A percentile compares a stretch with the other conserved stretches of the same genome.
Evolutionary conservation across 257 asterid genomes (phyloP).

Genomic region (Prunella vulgaris): DNA sequence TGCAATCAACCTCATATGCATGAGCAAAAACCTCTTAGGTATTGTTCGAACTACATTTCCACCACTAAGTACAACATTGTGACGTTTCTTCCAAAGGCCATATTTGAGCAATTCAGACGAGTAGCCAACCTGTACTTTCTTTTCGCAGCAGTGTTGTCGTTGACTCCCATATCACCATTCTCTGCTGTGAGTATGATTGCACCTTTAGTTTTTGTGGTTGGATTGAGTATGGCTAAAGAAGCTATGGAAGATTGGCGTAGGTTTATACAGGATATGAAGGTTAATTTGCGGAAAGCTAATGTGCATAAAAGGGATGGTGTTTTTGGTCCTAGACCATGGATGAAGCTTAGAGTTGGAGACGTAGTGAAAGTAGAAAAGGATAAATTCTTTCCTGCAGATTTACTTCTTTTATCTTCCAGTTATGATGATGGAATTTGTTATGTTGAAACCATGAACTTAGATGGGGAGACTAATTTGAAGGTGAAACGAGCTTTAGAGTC

Average conservation of each 20-base stretch:
- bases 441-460: constrained; percentile 97
- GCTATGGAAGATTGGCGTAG: constrained; percentile 95
- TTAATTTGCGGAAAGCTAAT: constrained; percentile 71
- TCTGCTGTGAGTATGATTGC: constrained; percentile 87
- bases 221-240: constrained; percentile 96
- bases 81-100: constrained; percentile 88
- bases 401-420: constrained; percentile 88
- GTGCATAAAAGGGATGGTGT: constrained; percentile 68
- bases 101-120: constrained; percentile 91
- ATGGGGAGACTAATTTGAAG: constrained; percentile 97
- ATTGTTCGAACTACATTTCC: constrained; percentile 76
- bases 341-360: constrained; percentile 91
- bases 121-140: constrained; percentile 95
- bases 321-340: constrained; percentile 80
- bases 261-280: constrained; percentile 95
- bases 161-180: constrained; percentile 86
- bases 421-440: constrained; percentile 96
- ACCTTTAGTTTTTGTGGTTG: constrained; percentile 86
- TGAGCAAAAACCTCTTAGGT: constrained; percentile 62
- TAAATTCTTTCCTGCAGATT: constrained; percentile 90
- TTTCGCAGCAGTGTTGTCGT: constrained; percentile 77
- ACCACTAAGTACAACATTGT: constrained; percentile 88
- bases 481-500: constrained; percentile 82
- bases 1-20: constrained; percentile 89
- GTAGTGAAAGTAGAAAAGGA: constrained; percentile 90